Evolutionary conservation across 805 yeast genomes (phyloP).

Genomic region (Clavispora phyllophila): DNA sequence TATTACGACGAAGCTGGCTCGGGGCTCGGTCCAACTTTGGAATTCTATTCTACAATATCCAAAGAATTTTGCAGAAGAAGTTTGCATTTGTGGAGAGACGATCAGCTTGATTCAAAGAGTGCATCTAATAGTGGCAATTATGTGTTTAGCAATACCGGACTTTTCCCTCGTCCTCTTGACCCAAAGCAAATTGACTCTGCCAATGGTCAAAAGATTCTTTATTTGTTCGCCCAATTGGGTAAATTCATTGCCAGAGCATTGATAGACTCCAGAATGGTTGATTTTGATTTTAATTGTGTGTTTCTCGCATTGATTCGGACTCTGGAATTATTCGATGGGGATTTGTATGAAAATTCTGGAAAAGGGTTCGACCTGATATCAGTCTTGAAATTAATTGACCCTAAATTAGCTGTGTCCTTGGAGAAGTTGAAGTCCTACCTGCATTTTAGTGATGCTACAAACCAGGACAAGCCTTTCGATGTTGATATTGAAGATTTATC

Average conservation of each 20-base stretch:
- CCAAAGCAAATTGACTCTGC: constrained; percentile 18
- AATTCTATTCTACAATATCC: constrained; percentile 81
- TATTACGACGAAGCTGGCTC: constrained; percentile 91
- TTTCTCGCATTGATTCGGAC: constrained; percentile 55
- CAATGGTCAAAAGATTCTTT: constrained; percentile 39
- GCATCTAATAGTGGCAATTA: constrained; percentile 21
- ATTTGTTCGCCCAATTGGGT: constrained; percentile 66
- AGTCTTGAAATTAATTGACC: constrained; percentile 43
- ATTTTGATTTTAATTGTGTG: constrained; percentile 66
- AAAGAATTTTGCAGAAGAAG: constrained; percentile 59
- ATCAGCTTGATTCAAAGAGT: constrained; percentile 6
- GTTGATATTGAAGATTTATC: constrained; percentile 49
- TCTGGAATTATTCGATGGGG: neutral
- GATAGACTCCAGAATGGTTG: constrained; percentile 83
- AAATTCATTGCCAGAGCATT: constrained; percentile 81
- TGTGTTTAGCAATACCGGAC: constrained; percentile 44
- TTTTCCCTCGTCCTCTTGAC: constrained; percentile 70
- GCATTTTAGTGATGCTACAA: constrained; percentile 8
- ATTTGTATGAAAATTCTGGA: neutral
- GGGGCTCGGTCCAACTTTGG: constrained; percentile 94
- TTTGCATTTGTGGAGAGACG: constrained; percentile 65
- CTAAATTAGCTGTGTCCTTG: constrained; percentile 54
- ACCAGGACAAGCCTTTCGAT: constrained; percentile 25
- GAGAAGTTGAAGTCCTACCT: constrained; percentile 43
- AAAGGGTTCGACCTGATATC: neutral